Conservation (phyloP, 495 filamentous ascomycete species). For the Entonaema liquescens region DNA sequence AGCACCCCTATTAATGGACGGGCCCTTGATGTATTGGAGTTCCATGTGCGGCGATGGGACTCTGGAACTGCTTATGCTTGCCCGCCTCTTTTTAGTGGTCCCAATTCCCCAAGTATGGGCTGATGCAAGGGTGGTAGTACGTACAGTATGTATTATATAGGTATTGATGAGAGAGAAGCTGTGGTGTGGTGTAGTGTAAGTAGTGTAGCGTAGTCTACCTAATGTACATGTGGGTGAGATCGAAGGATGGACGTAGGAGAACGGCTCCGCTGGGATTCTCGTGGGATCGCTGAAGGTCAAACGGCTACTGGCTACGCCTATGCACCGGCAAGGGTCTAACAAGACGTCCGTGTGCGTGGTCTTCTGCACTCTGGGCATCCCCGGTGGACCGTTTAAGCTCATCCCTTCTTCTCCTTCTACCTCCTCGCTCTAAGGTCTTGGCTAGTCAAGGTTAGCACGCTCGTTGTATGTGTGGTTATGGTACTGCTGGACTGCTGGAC, state of each 20-base stretch:
- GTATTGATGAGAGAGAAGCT: conserved; percentile 15
- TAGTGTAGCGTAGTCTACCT: background rate
- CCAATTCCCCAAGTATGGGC: conserved; percentile 42
- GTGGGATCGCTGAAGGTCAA: conserved; percentile 45
- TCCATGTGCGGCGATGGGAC: conserved; percentile 53
- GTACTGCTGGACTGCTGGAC: conserved; percentile 34
- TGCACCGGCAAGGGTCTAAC: conserved; percentile 41
- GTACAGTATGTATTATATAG: conserved; percentile 7
- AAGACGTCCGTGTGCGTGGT: conserved; percentile 44
- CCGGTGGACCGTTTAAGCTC: conserved; percentile 46
- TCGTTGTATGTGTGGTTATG: conserved; percentile 31
- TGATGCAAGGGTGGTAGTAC: conserved; percentile 37
- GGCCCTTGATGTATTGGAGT: conserved; percentile 47
- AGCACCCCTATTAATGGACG: conserved; percentile 57
- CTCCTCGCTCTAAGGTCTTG: conserved; percentile 31
- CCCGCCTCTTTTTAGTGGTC: conserved; percentile 43
- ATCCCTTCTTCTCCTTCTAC: conserved; percentile 39
- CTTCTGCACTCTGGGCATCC: conserved; percentile 43
- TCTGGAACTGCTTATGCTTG: conserved; percentile 46
- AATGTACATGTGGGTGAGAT: conserved; percentile 41
- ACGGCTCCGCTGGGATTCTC: conserved; percentile 45
- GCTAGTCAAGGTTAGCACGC: conserved; percentile 29
- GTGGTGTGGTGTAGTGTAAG: background rate
- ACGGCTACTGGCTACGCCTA: conserved; percentile 43
- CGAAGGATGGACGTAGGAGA: conserved; percentile 44